Percentiles rank a stretch among this genome's conserved stretches.
Conservation (phyloP, 192 early-diverging fungal genomes). For the Gryganskiella cystojenkinii region DNA sequence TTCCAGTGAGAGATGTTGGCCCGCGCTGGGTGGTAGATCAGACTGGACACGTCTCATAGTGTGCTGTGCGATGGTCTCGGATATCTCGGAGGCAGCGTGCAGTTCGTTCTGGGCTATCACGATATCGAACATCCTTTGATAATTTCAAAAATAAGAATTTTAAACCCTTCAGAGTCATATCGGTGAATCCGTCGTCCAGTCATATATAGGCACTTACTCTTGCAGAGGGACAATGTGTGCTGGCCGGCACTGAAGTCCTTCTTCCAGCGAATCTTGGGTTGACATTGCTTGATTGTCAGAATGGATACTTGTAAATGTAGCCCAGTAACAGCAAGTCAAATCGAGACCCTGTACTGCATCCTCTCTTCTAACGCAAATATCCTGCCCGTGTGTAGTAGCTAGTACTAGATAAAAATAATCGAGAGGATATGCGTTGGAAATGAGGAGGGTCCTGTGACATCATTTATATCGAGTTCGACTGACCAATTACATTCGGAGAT, state of each 20-base stretch:
- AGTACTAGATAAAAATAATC: slow-evolving; percentile 17
- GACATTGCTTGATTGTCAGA: neutral
- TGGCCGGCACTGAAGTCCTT: neutral
- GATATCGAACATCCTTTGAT: slow-evolving; percentile 31
- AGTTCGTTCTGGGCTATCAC: slow-evolving; percentile 33
- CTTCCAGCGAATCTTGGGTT: neutral
- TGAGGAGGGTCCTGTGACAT: no score
- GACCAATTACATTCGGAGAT: slow-evolving; percentile 19
- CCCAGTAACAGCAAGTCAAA: slow-evolving; percentile 35
- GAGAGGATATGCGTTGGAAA: no score
- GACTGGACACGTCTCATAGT: neutral
- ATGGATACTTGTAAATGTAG: slow-evolving; percentile 13
- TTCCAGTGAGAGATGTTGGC: neutral
- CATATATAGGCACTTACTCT: slow-evolving; percentile 11
- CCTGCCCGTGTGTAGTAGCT: neutral
- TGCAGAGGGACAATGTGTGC: slow-evolving; percentile 4
- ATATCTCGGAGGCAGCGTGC: slow-evolving; percentile 9
- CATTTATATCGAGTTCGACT: no score
- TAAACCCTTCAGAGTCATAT: no score
- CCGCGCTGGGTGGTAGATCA: neutral
- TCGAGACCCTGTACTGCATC: slow-evolving; percentile 5
- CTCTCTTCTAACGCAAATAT: slow-evolving; percentile 16
- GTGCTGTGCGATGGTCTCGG: neutral
- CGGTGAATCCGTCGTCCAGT: no score
- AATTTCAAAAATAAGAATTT: neutral